These are phyloP conservation scores for Xerocomus potaroensis DNA, from an alignment of 768 basidiomycete genomes.

Conservation along the genomic window DNA sequence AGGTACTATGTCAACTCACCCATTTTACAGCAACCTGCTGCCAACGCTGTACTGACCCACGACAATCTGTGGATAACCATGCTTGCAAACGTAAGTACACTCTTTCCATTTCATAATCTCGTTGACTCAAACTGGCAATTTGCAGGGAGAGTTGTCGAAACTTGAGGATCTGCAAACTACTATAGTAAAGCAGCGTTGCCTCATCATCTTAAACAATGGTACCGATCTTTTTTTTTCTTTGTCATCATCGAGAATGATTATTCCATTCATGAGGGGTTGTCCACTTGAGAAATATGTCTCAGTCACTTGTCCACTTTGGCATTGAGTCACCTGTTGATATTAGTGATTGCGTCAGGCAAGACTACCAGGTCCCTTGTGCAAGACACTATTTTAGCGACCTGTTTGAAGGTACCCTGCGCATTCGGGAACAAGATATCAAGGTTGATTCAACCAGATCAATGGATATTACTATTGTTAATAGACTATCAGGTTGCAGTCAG, in stretches of 20 bases:
- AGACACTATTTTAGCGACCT: neutral
- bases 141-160: neutral
- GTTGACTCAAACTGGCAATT: neutral
- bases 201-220: neutral
- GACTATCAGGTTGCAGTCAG: neutral
- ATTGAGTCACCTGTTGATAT: slow-evolving; percentile 1
- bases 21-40: neutral
- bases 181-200: neutral
- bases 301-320: neutral
- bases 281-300: too few species aligned
- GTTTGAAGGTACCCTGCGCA: neutral
- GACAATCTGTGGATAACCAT: slow-evolving; percentile 1
- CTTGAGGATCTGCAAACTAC: neutral
- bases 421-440: neutral
- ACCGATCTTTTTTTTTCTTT: neutral
- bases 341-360: neutral
- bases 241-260: neutral
- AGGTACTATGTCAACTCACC: neutral
- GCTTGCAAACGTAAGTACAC: neutral
- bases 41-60: neutral
- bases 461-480: neutral
- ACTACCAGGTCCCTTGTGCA: neutral
- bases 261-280: neutral
- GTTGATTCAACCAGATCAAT: neutral
- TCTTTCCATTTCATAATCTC: neutral